These are phyloP conservation scores for Plenodomus tracheiphilus DNA, from an alignment of 2,329 filamentous ascomycete genomes.

Conservation along the genomic window DNA sequence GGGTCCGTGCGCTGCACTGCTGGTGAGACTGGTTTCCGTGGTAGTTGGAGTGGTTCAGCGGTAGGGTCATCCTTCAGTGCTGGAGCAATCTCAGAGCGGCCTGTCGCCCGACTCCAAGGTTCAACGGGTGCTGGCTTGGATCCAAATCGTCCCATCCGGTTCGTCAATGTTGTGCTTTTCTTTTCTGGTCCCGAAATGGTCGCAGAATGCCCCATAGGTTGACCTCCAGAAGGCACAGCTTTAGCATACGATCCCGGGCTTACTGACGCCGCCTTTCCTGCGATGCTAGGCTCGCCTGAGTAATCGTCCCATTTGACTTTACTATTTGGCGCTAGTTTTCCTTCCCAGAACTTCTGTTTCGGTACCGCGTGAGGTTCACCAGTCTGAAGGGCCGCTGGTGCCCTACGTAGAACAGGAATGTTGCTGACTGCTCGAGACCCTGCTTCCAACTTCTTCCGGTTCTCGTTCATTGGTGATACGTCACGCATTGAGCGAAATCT, in stretches of 20 bases:
- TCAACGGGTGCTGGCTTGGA: conserved; percentile 39
- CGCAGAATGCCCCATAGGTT: conserved; percentile 40
- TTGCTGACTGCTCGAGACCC: conserved; percentile 21
- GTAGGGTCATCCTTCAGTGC: conserved; percentile 65
- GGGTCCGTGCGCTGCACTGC: conserved; percentile 13
- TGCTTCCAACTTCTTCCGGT: conserved; percentile 17
- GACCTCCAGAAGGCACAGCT: conserved; percentile 13
- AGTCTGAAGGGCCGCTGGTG: conserved; percentile 23
- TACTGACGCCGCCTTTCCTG: conserved; percentile 60
- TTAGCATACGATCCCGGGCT: conserved; percentile 52
- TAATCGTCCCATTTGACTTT: conserved; percentile 64
- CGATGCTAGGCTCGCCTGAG: conserved; percentile 63
- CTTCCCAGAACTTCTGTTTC: conserved; percentile 42
- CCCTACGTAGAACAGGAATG: conserved; percentile 42
- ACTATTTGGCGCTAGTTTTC: conserved; percentile 39
- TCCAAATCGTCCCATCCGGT: conserved; percentile 32
- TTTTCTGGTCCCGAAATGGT: conserved; percentile 33
- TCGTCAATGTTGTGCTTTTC: conserved; percentile 34
- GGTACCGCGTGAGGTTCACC: conserved; percentile 16
- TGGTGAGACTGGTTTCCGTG: conserved; percentile 30
- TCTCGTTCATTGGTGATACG: conserved; percentile 47
- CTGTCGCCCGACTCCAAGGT: conserved; percentile 74
- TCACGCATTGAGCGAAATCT: conserved; percentile 42
- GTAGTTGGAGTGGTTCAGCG: conserved; percentile 60
- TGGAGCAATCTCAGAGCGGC: conserved; percentile 65